Evolutionary conservation across 164 flowering plant genomes (phyloP).

Genomic region (Chloranthus sessilifolius): DNA sequence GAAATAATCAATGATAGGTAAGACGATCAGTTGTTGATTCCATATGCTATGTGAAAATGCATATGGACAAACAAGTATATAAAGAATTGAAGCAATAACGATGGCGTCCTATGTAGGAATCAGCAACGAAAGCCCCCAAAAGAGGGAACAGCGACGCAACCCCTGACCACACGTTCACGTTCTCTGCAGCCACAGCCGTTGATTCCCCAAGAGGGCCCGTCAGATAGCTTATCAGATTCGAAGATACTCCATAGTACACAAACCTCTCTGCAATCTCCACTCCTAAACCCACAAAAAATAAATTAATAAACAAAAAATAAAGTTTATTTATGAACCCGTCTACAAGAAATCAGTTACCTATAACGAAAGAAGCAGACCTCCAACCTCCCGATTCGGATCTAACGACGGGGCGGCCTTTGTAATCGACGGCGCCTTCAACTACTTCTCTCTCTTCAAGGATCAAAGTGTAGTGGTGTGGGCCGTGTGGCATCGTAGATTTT

Average conservation of each 20-base stretch:
- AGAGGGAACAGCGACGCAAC: slow-evolving; percentile 30
- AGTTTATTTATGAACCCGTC: not conserved
- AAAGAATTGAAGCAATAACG: slow-evolving; percentile 12
- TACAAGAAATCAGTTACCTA: not conserved
- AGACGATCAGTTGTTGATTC: not conserved
- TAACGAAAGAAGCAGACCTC: slow-evolving; percentile 3
- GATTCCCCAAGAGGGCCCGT: slow-evolving; percentile 41
- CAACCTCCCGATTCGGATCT: slow-evolving; percentile 3
- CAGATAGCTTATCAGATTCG: slow-evolving; percentile 44
- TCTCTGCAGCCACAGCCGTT: slow-evolving; percentile 30
- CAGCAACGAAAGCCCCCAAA: slow-evolving; percentile 16
- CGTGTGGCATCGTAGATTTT: too few relatives aligned
- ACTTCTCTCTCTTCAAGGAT: too few relatives aligned
- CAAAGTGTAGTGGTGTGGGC: too few relatives aligned
- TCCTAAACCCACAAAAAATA: slow-evolving; percentile 12
- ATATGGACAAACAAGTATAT: slow-evolving; percentile 6
- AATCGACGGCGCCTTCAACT: slow-evolving; percentile 6
- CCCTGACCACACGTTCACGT: slow-evolving; percentile 35
- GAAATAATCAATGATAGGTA: not conserved
- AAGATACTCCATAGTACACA: slow-evolving; percentile 44
- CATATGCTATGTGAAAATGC: not conserved
- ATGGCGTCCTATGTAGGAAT: slow-evolving; percentile 16
- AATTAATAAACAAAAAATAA: not conserved
- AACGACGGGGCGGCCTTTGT: slow-evolving; percentile 4
- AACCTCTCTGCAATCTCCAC: slow-evolving; percentile 59